These are phyloP conservation scores for Chalaropsis ovoidea DNA, from an alignment of 2,329 filamentous ascomycete species.

Conservation along the genomic window DNA sequence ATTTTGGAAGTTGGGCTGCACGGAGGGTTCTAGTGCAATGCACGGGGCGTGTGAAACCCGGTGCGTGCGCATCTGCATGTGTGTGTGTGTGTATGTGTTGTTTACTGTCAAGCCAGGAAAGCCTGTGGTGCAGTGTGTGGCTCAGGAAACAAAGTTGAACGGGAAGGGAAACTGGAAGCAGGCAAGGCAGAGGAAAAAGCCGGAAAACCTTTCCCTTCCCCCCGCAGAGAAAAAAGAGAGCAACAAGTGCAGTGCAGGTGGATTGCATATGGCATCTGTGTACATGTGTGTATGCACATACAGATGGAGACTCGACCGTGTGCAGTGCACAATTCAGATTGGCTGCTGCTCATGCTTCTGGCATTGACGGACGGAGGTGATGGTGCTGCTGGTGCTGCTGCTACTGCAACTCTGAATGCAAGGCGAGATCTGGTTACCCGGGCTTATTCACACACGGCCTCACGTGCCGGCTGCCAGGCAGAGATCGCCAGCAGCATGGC, in stretches of 20 bases:
- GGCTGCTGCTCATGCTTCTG: too few species aligned
- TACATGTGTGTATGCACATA: not conserved
- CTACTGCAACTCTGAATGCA: not conserved
- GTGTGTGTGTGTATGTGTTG: not conserved
- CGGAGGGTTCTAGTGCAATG: not conserved
- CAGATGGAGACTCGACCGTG: not conserved
- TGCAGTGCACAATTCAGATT: not conserved
- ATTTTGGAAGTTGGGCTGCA: conserved; percentile 6
- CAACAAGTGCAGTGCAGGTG: not conserved
- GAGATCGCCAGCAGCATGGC: too few species aligned
- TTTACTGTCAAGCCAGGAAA: not conserved
- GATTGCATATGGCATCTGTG: not conserved
- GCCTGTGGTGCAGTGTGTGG: not conserved
- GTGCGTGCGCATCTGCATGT: conserved; percentile 7
- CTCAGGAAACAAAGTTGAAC: not conserved
- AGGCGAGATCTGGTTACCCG: not conserved
- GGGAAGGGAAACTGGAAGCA: not conserved
- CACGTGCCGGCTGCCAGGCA: not conserved
- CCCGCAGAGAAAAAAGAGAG: not conserved
- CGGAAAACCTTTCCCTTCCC: not conserved
- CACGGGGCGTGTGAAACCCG: not conserved
- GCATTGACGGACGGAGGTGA: too few species aligned
- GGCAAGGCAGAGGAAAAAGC: not conserved
- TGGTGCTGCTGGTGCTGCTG: not conserved
- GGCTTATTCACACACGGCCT: not conserved